Percentiles rank a stretch among this genome's conserved stretches.
Conservation (phyloP, 2,329 filamentous ascomycete species). For the Stagonosporopsis tanaceti region DNA sequence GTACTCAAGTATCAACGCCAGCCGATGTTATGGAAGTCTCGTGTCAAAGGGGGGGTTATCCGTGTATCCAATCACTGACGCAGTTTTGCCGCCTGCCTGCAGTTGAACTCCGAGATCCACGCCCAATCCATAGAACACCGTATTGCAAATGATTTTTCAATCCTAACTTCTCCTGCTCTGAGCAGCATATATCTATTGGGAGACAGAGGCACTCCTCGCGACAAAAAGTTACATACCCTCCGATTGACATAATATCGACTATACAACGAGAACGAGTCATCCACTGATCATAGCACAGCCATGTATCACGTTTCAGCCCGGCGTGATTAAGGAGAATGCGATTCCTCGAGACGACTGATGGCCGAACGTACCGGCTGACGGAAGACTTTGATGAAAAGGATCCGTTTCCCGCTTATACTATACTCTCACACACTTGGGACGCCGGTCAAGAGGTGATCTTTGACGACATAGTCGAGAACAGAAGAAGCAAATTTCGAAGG, state of each 20-base stretch:
- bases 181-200: neutral
- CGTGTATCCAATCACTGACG: conserved; percentile 7
- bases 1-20: neutral
- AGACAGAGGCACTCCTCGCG: neutral
- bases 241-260: too few species aligned
- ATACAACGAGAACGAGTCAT: neutral
- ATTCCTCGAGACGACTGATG: conserved; percentile 18
- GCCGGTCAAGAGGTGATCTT: conserved; percentile 22
- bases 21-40: neutral
- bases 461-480: conserved; percentile 10
- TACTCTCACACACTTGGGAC: conserved; percentile 28
- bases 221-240: too few species aligned
- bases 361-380: conserved; percentile 14
- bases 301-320: neutral
- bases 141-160: neutral
- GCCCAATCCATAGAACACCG: neutral
- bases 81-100: conserved; percentile 12
- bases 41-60: neutral
- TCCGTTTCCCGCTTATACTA: conserved; percentile 20
- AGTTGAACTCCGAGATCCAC: neutral
- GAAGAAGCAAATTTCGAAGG: neutral
- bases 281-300: neutral
- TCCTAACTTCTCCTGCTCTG: neutral
- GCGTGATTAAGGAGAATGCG: conserved; percentile 14
- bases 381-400: conserved; percentile 1